Percentiles rank a stretch among this genome's conserved stretches.
Evolutionary conservation across 2,329 filamentous ascomycete genomes (phyloP).

Genomic region (Ambrosiella xylebori): DNA sequence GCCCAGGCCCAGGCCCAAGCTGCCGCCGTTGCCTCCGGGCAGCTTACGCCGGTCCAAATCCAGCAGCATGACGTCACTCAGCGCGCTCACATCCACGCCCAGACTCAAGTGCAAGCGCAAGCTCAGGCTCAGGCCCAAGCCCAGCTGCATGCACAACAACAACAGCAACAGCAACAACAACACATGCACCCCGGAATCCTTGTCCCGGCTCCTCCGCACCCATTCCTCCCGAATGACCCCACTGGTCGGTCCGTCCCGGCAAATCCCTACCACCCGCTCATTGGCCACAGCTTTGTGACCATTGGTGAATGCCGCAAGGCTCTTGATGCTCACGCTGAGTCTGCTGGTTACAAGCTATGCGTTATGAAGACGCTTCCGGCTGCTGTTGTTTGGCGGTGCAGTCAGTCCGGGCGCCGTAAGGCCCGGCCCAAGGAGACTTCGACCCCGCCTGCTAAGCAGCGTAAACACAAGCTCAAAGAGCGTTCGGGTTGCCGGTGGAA

Average conservation of each 20-base stretch:
- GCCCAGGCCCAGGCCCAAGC: not conserved
- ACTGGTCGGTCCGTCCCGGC: constrained; percentile 11
- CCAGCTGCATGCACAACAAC: not conserved
- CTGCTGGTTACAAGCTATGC: constrained; percentile 11
- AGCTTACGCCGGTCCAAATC: not conserved
- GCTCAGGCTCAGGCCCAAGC: constrained; percentile 4
- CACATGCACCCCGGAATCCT: not conserved
- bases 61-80: not conserved
- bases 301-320: constrained; percentile 9
- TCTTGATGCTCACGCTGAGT: constrained; percentile 11
- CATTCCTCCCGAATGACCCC: constrained; percentile 11
- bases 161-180: not conserved
- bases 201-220: constrained; percentile 9
- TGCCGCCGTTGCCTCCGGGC: not conserved
- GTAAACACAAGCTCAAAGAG: constrained; percentile 11
- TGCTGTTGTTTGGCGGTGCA: constrained; percentile 12
- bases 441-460: constrained; percentile 11
- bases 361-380: constrained; percentile 13
- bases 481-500: constrained; percentile 12
- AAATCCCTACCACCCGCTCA: constrained; percentile 12
- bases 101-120: constrained; percentile 1
- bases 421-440: not conserved
- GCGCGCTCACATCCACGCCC: not conserved
- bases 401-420: constrained; percentile 10
- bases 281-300: constrained; percentile 11